phyloP scores from a whole-genome alignment of 2,329 filamentous ascomycete genomes.

The Botrytis pseudocinerea region DNA sequence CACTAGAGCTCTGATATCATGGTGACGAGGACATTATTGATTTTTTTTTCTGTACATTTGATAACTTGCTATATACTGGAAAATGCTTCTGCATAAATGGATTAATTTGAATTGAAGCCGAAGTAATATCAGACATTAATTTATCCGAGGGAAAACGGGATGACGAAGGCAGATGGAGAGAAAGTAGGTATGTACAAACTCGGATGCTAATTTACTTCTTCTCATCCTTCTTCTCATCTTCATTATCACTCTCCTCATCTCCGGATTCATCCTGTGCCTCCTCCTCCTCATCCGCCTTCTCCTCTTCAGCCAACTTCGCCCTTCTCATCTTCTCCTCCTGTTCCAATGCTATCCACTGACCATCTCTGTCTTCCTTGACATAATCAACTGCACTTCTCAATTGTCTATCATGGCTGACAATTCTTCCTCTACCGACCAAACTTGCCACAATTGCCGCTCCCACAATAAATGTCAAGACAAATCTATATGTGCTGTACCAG shows the following conservation, averaged over 20 bases:
- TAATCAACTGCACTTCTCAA: conserved; percentile 38
- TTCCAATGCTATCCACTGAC: conserved; percentile 38
- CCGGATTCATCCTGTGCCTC: conserved; percentile 26
- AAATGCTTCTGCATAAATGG: background rate
- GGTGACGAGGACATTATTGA: background rate
- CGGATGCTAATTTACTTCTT: conserved; percentile 21
- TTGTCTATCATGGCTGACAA: conserved; percentile 35
- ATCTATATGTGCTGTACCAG: conserved; percentile 90
- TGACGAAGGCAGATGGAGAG: background rate
- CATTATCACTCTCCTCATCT: conserved; percentile 45
- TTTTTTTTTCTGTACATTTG: background rate
- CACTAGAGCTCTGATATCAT: background rate
- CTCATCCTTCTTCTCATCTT: conserved; percentile 30
- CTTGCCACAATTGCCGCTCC: conserved; percentile 78
- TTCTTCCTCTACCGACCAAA: conserved; percentile 77
- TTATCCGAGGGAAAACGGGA: background rate
- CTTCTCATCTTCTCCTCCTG: conserved; percentile 37
- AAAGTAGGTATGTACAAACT: background rate
- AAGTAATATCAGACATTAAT: background rate
- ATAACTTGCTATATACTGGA: background rate
- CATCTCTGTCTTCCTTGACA: conserved; percentile 36
- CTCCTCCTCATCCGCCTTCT: conserved; percentile 28
- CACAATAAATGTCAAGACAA: conserved; percentile 87
- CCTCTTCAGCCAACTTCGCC: conserved; percentile 26
- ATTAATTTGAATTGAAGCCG: background rate